Base-by-base conservation (phyloP, 768 basidiomycete species). In the Vishniacozyma victoriae region DNA sequence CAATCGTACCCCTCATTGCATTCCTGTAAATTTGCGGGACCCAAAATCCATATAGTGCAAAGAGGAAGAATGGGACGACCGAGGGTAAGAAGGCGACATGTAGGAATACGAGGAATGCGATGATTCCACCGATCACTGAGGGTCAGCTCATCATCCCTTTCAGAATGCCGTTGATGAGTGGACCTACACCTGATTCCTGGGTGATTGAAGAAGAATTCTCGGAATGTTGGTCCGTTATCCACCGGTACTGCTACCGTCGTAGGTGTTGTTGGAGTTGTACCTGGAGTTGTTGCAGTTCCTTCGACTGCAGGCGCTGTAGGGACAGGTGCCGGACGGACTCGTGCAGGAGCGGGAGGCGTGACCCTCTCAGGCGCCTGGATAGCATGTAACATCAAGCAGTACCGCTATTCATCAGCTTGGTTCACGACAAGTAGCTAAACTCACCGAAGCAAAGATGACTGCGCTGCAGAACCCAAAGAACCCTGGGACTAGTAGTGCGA, bases 1-100 rank as follows among this genome's bases (percentile, higher is more conserved):
- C 84, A 6, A 78, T 77, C 50, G 86, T 77, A 7, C 83, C 85
- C 19, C 86, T 78, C 18, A 78, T 78, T 14, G 78, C 81, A 14
- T 87, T 85, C 19, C 90, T 78, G 44, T 83, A 75, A 40, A 95
- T 87, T 71, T 92, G 90, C 3, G 87, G 83, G 4, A 84, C 57
- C 90, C 90, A 95, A 61, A 91, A 77, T 5, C 83, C 84, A 70
- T 92, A 89, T 47, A 87, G 78, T 22, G 75, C 66, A 9, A 76
- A 79, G 26, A 91, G 83, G 55, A 58, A 86, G 75, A 6, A 83
- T 78, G 36, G 87, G 80, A 18, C 81, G 80, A 60, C 86, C 60
- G 44, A 48, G 5, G 69, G 63, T 12, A 87, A 81, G 41, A 89
- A 77, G 27, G 85, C 82, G 22, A 69, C 29, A 55, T 89, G 80